phyloP scores from a whole-genome alignment of 148 eudicot species.

The Pharnaceum exiguum region DNA sequence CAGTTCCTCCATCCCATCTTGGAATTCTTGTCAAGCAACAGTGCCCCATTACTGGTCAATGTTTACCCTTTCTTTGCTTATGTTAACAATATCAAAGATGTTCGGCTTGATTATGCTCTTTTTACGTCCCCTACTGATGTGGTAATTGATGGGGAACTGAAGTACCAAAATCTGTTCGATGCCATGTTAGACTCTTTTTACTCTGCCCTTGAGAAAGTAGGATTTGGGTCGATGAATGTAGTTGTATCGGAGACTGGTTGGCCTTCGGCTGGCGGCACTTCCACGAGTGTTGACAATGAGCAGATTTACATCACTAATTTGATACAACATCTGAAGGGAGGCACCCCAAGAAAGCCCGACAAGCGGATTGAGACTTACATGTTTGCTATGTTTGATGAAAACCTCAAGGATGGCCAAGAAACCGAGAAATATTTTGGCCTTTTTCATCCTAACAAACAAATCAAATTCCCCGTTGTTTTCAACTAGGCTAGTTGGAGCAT shows the following conservation, averaged over 20 bases:
- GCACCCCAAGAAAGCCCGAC: conserved; percentile 46
- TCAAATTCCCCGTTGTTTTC: conserved; percentile 34
- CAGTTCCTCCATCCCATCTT: conserved; percentile 6
- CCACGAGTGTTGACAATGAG: conserved; percentile 29
- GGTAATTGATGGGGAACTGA: conserved; percentile 9
- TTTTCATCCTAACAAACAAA: conserved; percentile 29
- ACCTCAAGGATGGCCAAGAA: conserved; percentile 30
- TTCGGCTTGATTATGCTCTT: conserved; percentile 20
- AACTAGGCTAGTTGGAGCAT: conserved; percentile 7
- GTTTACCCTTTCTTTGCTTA: conserved; percentile 29
- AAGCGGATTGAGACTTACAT: conserved; percentile 37
- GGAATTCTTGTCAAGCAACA: background rate
- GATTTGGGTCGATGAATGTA: conserved; percentile 20
- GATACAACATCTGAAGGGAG: conserved; percentile 36
- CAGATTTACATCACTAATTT: conserved; percentile 38
- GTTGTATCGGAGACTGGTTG: conserved; percentile 67
- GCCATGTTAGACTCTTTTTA: conserved; percentile 41
- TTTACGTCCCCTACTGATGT: conserved; percentile 17
- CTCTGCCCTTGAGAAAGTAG: conserved; percentile 36
- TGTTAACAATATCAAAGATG: background rate
- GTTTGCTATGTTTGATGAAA: conserved; percentile 55
- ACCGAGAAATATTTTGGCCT: conserved; percentile 57
- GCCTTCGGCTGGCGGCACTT: conserved; percentile 48
- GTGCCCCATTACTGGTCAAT: conserved; percentile 16
- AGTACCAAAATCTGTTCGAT: conserved; percentile 30